Evolutionary conservation across 139 green algal species (phyloP), one percentile per base, ranked within the genome.

Genomic region (Chlamydomonas eustigma): DNA sequence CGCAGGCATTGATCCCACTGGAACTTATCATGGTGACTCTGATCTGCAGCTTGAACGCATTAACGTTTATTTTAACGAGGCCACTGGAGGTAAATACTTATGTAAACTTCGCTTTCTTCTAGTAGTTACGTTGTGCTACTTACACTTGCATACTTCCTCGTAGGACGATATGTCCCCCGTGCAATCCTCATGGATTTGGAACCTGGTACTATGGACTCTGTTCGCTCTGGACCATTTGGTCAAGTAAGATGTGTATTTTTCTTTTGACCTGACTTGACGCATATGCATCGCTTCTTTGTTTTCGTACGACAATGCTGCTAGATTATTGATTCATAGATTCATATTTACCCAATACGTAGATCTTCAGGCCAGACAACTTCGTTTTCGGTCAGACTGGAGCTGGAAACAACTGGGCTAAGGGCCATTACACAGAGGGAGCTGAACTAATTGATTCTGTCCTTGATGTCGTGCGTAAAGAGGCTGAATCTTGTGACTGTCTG

Each of bases 1-100:
- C 44, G 12, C 44, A 58, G 91, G 94, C 72, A 88, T 98, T 25
- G 94, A 98, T 83, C 90, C 94, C 37, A 97, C 92, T 22, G 95
- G 95, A 39, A 94, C 91, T 65, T 97, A 97, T 88, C 85, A 91
- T 44, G 95, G 95, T 39, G 93, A 98, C 87, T 93, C 84, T 22
- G 96, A 99, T 84, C 88, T 99, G 51, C 96, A 99, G 89, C 86
- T 99, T 51, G 96, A 99, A 90, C 91, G 96, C 77, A 96, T 99
- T 87, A 99, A 99, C 81, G 96, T 99, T 12, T 99, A 99, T 89
- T 99, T 97, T 90, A 99, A 98, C 81, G 96, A 99, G 87, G 96
- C 96, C 67, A 95, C 89, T 35, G 95, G 94, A n/a, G 95, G 89
- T 93, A 68, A 75, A 85, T 72, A 12, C 65, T 34, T 28, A 22